phyloP scores from a whole-genome alignment of 1,139 yeast genomes.

The Debaryomyces coudertii region DNA sequence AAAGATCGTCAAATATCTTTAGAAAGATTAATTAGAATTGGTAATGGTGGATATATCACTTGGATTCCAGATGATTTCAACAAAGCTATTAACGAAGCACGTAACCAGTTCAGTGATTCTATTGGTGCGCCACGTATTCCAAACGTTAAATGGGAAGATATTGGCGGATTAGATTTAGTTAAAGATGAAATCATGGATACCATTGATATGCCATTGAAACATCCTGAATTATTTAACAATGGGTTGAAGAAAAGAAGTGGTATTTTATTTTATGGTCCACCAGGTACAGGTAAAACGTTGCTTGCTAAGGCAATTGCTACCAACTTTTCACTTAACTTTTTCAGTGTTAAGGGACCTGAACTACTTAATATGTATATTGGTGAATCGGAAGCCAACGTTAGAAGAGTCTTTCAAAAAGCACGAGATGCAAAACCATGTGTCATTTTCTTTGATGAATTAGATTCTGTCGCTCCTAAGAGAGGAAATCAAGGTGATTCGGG shows the following conservation, averaged over 20 bases:
- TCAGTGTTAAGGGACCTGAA: constrained; percentile 96
- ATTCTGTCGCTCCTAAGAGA: constrained; percentile 96
- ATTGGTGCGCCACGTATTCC: constrained; percentile 98
- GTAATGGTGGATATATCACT: constrained; percentile 57
- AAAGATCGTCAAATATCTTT: constrained; percentile 20
- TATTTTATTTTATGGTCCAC: constrained; percentile 93
- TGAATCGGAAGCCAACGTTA: constrained; percentile 95
- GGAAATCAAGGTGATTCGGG: constrained; percentile 99
- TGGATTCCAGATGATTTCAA: constrained; percentile 69
- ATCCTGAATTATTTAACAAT: constrained; percentile 83
- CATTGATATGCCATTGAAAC: constrained; percentile 91
- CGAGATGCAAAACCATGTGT: constrained; percentile 98
- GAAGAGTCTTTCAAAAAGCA: constrained; percentile 90
- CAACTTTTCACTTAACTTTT: constrained; percentile 87
- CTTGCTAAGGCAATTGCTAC: constrained; percentile 97
- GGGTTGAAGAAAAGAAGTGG: constrained; percentile 96
- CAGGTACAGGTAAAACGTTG: constrained; percentile 96
- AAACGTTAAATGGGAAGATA: constrained; percentile 92
- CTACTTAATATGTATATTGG: constrained; percentile 96
- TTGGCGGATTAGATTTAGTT: constrained; percentile 86
- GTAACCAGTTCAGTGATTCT: constrained; percentile 87
- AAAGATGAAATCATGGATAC: constrained; percentile 94
- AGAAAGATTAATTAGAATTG: constrained; percentile 35
- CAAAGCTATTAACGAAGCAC: constrained; percentile 75
- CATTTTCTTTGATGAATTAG: constrained; percentile 94